These are phyloP conservation scores for Fusarium camptoceras DNA, from an alignment of 2,329 filamentous ascomycete genomes.

Conservation along the genomic window DNA sequence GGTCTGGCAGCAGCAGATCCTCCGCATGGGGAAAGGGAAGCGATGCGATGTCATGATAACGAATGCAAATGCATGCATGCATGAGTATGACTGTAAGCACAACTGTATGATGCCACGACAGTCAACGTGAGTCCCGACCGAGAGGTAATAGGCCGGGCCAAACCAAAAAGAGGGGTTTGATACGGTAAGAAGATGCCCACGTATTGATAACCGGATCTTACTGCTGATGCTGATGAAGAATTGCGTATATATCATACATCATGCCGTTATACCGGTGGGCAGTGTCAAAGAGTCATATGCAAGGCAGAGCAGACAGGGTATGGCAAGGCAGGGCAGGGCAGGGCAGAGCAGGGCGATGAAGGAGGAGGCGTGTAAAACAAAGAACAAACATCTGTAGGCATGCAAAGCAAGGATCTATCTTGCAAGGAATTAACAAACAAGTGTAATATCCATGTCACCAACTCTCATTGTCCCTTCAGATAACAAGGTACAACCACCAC, in stretches of 20 bases:
- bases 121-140: constrained; percentile 11
- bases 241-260: constrained; percentile 28
- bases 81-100: constrained; percentile 26
- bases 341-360: background rate
- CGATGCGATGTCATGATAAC: constrained; percentile 19
- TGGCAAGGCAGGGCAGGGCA: constrained; percentile 3
- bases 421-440: constrained; percentile 31
- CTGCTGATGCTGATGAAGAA: constrained; percentile 26
- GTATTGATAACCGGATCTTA: constrained; percentile 32
- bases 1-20: constrained; percentile 27
- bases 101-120: constrained; percentile 30
- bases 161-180: constrained; percentile 14
- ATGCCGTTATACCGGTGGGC: constrained; percentile 37
- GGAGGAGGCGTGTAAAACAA: constrained; percentile 33
- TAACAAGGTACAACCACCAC: constrained; percentile 31
- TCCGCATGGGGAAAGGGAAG: constrained; percentile 35
- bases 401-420: constrained; percentile 11
- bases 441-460: constrained; percentile 33
- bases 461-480: constrained; percentile 21
- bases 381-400: constrained; percentile 13
- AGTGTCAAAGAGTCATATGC: constrained; percentile 6
- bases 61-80: constrained; percentile 15
- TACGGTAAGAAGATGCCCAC: constrained; percentile 28
- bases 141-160: constrained; percentile 21
- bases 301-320: constrained; percentile 6